Conservation (phyloP, 2,329 filamentous ascomycete genomes). For the Colletotrichum musicola region DNA sequence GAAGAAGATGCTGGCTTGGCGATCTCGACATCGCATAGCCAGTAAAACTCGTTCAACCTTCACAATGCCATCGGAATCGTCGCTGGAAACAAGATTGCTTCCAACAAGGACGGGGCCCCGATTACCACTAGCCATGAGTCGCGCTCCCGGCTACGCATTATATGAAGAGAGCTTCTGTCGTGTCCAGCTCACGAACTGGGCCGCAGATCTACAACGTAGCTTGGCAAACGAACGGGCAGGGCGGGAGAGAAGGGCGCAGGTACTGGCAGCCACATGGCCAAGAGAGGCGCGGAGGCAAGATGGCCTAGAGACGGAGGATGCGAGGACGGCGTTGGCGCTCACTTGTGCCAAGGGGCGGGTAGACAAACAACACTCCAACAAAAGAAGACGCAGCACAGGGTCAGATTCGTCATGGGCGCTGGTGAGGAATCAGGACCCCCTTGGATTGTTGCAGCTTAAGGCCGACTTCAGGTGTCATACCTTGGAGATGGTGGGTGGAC, state of each 20-base stretch:
- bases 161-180: constrained; percentile 51
- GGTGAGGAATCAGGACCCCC: constrained; percentile 76
- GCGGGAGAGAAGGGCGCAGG: constrained; percentile 72
- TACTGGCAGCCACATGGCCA: constrained; percentile 77
- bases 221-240: constrained; percentile 78
- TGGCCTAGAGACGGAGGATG: background rate
- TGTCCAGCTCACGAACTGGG: constrained; percentile 85
- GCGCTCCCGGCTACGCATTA: constrained; percentile 42
- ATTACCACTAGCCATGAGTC: background rate
- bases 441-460: constrained; percentile 80
- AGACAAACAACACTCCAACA: constrained; percentile 7
- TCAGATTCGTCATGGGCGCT: constrained; percentile 41
- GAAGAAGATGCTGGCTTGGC: constrained; percentile 83
- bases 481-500: constrained; percentile 79
- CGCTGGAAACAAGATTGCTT: constrained; percentile 58
- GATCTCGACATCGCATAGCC: constrained; percentile 46
- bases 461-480: constrained; percentile 75
- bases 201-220: constrained; percentile 81
- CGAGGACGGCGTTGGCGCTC: constrained; percentile 16
- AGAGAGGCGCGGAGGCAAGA: constrained; percentile 68
- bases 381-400: constrained; percentile 41
- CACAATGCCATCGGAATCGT: background rate
- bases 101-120: constrained; percentile 43
- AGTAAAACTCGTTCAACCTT: constrained; percentile 45
- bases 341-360: constrained; percentile 3